Evolutionary conservation across 257 asterid genomes (phyloP).

Genomic region (Mentha longifolia): DNA sequence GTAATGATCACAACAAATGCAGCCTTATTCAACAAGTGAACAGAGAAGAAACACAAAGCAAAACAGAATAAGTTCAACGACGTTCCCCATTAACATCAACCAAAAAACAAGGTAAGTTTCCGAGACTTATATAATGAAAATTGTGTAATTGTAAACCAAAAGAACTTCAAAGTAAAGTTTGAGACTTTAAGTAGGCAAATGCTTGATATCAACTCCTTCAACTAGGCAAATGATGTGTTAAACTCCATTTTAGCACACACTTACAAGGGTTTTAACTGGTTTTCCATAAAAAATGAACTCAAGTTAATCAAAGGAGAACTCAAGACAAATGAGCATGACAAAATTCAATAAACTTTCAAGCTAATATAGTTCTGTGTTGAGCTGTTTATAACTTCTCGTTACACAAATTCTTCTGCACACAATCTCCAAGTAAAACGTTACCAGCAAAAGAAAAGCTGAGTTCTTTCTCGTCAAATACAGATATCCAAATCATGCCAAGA

Average conservation of each 20-base stretch:
- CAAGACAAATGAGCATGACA: constrained; percentile 1
- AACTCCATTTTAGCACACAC: background rate
- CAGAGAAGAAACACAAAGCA: too few relatives aligned
- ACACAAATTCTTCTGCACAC: constrained; percentile 12
- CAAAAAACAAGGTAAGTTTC: background rate
- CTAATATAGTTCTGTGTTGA: background rate
- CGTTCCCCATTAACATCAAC: background rate
- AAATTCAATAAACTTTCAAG: background rate
- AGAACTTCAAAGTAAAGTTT: constrained; percentile 9
- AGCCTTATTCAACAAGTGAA: background rate
- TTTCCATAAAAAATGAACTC: background rate
- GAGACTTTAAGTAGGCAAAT: background rate
- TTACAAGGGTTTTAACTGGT: background rate
- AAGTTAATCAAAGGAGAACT: background rate
- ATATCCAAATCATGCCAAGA: constrained; percentile 21
- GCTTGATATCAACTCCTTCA: background rate
- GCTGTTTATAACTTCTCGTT: background rate
- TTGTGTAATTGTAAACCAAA: background rate
- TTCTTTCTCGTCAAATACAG: background rate
- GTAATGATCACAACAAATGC: background rate
- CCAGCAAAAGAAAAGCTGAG: background rate
- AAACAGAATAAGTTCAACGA: too few relatives aligned
- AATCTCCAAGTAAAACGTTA: background rate
- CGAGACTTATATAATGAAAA: background rate
- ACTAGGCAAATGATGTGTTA: background rate